These are phyloP conservation scores for Cryptomeria japonica DNA, from an alignment of 75 land plant species.

Conservation along the genomic window DNA sequence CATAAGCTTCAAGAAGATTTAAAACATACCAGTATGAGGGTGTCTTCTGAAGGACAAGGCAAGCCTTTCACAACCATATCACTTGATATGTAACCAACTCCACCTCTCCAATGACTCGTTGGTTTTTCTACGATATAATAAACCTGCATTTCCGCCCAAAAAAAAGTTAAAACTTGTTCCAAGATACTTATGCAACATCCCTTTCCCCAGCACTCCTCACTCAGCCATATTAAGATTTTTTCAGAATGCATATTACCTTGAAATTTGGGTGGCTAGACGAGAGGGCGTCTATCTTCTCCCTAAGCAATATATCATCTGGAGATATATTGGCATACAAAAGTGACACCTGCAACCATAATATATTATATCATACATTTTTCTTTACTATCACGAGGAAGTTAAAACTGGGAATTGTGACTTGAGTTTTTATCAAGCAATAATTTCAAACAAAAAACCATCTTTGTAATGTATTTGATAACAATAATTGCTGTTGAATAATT, in stretches of 20 bases:
- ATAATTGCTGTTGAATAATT: background rate
- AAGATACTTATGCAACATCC: background rate
- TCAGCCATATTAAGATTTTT: background rate
- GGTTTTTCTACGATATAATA: slow-evolving; percentile 88
- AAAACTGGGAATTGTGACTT: background rate
- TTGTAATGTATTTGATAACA: background rate
- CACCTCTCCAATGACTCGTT: slow-evolving; percentile 80
- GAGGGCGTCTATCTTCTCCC: slow-evolving; percentile 77
- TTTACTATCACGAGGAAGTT: background rate
- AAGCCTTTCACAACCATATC: slow-evolving; percentile 85
- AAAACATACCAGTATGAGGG: slow-evolving; percentile 78
- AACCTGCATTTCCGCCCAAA: slow-evolving; percentile 42
- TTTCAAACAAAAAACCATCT: background rate
- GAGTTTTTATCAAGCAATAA: background rate
- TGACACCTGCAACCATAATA: slow-evolving; percentile 58
- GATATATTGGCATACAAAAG: slow-evolving; percentile 86
- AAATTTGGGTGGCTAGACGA: slow-evolving; percentile 82
- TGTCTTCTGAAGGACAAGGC: slow-evolving; percentile 75
- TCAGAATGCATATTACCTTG: slow-evolving; percentile 48
- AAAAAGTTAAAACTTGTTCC: background rate
- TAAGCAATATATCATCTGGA: slow-evolving; percentile 94
- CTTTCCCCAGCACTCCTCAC: slow-evolving; percentile 4
- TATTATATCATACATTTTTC: background rate
- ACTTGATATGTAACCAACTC: slow-evolving; percentile 68
- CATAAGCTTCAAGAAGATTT: background rate